Conservation (phyloP, 805 yeast genomes). For the Suhomyces sp. region DNA sequence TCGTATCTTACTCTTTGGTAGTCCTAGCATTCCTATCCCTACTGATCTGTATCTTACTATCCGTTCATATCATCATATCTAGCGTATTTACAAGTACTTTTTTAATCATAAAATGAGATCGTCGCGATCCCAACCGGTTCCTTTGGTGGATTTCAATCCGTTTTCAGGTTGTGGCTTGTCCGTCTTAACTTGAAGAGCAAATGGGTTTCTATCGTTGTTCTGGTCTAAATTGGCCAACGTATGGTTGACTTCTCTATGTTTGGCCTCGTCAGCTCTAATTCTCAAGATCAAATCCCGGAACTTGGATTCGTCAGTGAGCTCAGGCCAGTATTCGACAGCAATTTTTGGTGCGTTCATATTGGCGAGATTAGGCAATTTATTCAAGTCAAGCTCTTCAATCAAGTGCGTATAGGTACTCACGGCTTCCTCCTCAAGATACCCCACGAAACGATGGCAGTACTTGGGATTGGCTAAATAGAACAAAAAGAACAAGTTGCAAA, state of each 20-base stretch:
- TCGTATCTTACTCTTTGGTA: no score
- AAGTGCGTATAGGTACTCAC: constrained; percentile 63
- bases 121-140: constrained; percentile 41
- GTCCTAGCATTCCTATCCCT: no score
- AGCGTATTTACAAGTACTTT: neutral
- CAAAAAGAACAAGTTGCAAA: constrained; percentile 62
- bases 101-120: constrained; percentile 16
- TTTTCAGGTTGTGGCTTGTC: constrained; percentile 37
- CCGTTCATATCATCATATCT: neutral
- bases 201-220: constrained; percentile 62
- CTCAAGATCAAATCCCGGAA: constrained; percentile 59
- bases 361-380: constrained; percentile 49
- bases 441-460: constrained; percentile 72
- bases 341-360: constrained; percentile 50
- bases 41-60: no score
- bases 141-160: constrained; percentile 30
- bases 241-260: constrained; percentile 77
- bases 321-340: constrained; percentile 63
- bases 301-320: constrained; percentile 46
- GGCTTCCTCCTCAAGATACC: constrained; percentile 76
- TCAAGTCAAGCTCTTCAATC: constrained; percentile 51
- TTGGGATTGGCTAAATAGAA: constrained; percentile 57
- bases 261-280: constrained; percentile 74
- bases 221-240: constrained; percentile 64
- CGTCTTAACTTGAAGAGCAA: constrained; percentile 46